Base-by-base conservation (phyloP, 2,329 filamentous ascomycete species). In the Bretziella fagacearum region DNA sequence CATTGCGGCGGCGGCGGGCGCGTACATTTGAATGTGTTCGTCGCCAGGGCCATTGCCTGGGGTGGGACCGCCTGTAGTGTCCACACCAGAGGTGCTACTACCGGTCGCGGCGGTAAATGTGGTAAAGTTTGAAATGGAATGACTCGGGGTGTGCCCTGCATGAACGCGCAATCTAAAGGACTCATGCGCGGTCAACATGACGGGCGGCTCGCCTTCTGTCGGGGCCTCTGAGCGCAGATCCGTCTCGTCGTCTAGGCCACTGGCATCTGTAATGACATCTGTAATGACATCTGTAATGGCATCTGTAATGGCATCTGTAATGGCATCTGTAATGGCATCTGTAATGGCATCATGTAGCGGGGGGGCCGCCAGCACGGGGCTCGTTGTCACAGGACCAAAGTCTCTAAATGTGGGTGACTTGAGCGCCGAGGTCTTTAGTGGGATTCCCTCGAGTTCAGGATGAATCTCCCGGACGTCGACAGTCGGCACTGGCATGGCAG, bases 71-170 rank as follows among this genome's bases (percentile, higher is more conserved):
- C 48, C 49, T 39, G 26, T 46, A 32, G 44, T 44, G 15, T 44
- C 27, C 23, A 42, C 40, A 17, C 33, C 44, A 15, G 39, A 39
- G 6, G 39, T 50, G 30, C 30, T 33, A 43, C n/a, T 47, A 25
- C 39, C 27, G 11, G 47, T 53, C 23, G 36, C 50, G 7, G 56
- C 51, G 10, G 58, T 56, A 46, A 53, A 55, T 22, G 55, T 67
- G 10, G 64, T 63, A 13, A 74, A 58, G 2, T 68, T 58, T 3
- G 73, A 74, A 8, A 75, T 60, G 1, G 72, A 74, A 55, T 77
- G 73, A 44, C 67, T 77, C 5, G 74, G 74, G 1, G 74, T 78
- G 57, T 78, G 74, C 1, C 74, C 74, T 17, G 74, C 74, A 56
- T 78, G 69, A 67, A 79, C 72, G 0, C 67, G 75, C 33, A 77